Evolutionary conservation across 2,329 filamentous ascomycete genomes (phyloP), one percentile per base, ranked within the genome.

Genomic region (Fonsecaea pedrosoi): DNA sequence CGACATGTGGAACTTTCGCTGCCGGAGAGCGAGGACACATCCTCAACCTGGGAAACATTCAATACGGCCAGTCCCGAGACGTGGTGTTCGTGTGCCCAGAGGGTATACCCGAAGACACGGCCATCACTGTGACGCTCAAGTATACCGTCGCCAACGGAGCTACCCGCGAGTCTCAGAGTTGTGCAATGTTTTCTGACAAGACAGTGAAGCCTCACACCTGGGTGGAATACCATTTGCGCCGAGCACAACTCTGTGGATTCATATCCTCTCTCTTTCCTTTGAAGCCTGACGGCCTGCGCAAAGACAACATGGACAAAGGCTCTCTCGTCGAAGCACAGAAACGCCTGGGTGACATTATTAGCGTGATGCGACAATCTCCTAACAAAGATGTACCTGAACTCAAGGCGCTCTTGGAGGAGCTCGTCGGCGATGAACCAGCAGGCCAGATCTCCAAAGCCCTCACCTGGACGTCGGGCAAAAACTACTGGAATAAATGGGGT

Each of bases 51-150:
- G 83, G 84, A 2, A 87, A 83, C 69, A 66, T 89, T 0, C 86
- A 87, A 67, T 89, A 85, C 62, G 86, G 85, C n/a, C 87, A 89
- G 66, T 83, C 85, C 0, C 81, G 86, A 2, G 85, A 88, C 64
- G 76, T 89, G 30, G 83, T 83, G 69, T 75, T 89, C 6, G 71
- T 71, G 12, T 40, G 74, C 6, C 55, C 68, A 2, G 2, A 50
- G 2, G 54, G 62, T 30, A 57, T 54, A 0, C 57, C 69, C n/a
- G 58, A 72, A 3, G 71, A 74, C 3, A 62, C 38, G 3, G 48
- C 71, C 1, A 69, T 86, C 8, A 72, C 71, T 5, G 66, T 71
- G 25, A 62, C 21, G 56, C 65, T 71, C 59, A 67, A 48, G 32
- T 75, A 68, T 70, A 69, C 66, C 45, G 63, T 66, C 48, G 61